Evolutionary conservation across 371 early-diverging fungal genomes (phyloP), one percentile per base, ranked within the genome.

Genomic region (Amoeboaphelidium protococcarum): DNA sequence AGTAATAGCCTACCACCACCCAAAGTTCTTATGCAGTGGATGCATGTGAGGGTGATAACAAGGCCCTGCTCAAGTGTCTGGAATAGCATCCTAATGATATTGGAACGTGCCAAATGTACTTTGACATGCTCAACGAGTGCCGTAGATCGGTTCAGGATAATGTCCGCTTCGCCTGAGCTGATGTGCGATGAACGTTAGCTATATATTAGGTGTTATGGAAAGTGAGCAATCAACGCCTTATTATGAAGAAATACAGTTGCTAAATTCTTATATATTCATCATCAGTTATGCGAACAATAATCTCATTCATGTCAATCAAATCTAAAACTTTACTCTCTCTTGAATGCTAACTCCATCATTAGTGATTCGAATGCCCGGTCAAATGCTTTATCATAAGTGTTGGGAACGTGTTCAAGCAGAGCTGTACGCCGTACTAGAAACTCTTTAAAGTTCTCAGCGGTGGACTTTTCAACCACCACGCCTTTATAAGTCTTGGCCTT

Each of bases 11-110:
- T 23, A 19, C 42, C 27, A 41, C 57, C 59, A 48, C 47, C 53
- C 26, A 50, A 56, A 44, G 47, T 54, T 49, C 43, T 26, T 45
- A 46, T 21, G 52, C 44, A 40, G 56, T 47, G 13, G 52, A 54
- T 49, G 52, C 65, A 41, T 89, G 91, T 62, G 82, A 81, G 54
- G 68, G 73, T 37, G 80, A 84, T 58, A 75, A 78, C 53, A 76
- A 76, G 65, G 80, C 80, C 3, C 84, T 84, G 56, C 73, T 75
- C 24, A 65, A 72, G 46, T 90, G 89, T 60, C 63, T 90, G 26
- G 87, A 89, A 52, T 56, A 65, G 50, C 81, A 69, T 59, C 67
- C 69, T 53, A 72, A 78, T 50, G 80, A 85, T 54, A 69, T 81
- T 49, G 56, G 53, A 44, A 67, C 75, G 10, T 89, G 65, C 55